Evolutionary conservation across 306 rosid species (phyloP).

Genomic region (Ammopiptanthus mongolicus): DNA sequence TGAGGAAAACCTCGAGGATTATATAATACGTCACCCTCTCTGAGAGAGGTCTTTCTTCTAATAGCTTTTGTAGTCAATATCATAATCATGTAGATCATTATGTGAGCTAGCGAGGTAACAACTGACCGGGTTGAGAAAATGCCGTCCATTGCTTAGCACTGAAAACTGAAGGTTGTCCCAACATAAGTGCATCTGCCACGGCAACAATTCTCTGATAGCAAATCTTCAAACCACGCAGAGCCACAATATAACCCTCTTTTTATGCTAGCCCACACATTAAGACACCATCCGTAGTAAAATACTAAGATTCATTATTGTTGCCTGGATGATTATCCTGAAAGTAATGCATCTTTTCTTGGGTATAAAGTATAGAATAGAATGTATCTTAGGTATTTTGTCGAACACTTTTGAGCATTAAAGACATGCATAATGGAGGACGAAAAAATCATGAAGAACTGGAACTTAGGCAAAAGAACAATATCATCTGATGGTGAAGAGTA

Average conservation of each 20-base stretch:
- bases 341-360: constrained; percentile 63
- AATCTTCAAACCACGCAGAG: constrained; percentile 76
- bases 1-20: constrained; percentile 85
- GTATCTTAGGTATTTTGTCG: too few species aligned
- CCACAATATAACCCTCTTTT: constrained; percentile 69
- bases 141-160: too few species aligned
- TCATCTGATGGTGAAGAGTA: too few species aligned
- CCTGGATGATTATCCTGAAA: constrained; percentile 37
- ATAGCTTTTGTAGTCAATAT: constrained; percentile 35
- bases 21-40: constrained; percentile 71
- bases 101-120: constrained; percentile 71
- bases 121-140: constrained; percentile 37
- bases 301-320: constrained; percentile 33
- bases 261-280: constrained; percentile 61
- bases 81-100: constrained; percentile 45
- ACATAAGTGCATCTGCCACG: constrained; percentile 53
- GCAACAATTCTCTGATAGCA: constrained; percentile 55
- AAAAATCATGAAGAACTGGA: too few species aligned
- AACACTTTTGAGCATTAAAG: too few species aligned
- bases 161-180: constrained; percentile 89
- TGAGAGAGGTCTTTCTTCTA: constrained; percentile 41
- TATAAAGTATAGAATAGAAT: too few species aligned
- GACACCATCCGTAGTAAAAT: constrained; percentile 38
- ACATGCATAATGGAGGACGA: too few species aligned
- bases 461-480: too few species aligned